Conservation (phyloP, 2,329 filamentous ascomycete species). For the Arthroderma sp. region DNA sequence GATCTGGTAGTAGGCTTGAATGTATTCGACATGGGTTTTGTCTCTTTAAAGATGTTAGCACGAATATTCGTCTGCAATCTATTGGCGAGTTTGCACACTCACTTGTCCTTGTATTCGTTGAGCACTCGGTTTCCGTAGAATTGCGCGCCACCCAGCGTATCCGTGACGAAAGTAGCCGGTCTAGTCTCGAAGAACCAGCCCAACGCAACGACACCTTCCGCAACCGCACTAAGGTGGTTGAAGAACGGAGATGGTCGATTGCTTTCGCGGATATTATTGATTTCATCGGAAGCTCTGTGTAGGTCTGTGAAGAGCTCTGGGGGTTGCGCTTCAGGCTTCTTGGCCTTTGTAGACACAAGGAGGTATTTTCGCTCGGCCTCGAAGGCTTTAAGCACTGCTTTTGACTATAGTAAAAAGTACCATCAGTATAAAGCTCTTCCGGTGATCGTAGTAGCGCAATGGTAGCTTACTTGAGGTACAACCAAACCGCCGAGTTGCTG, state of each 20-base stretch:
- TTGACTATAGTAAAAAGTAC: conserved; percentile 31
- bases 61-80: not conserved
- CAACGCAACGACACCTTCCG: conserved; percentile 78
- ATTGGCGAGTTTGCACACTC: conserved; percentile 18
- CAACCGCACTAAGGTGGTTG: conserved; percentile 73
- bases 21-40: conserved; percentile 69
- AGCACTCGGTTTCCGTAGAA: conserved; percentile 92
- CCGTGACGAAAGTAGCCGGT: conserved; percentile 74
- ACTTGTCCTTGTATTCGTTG: conserved; percentile 79
- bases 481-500: conserved; percentile 64
- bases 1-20: conserved; percentile 82
- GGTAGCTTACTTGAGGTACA: conserved; percentile 59
- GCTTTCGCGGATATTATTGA: conserved; percentile 67
- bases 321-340: conserved; percentile 71
- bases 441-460: not conserved
- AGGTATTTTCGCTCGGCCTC: conserved; percentile 77
- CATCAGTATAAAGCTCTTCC: not conserved
- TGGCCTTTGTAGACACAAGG: conserved; percentile 76
- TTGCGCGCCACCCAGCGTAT: conserved; percentile 70
- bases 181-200: conserved; percentile 82
- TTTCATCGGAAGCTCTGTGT: conserved; percentile 66
- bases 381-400: conserved; percentile 55
- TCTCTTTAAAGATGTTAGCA: conserved; percentile 45
- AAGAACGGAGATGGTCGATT: conserved; percentile 66
- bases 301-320: conserved; percentile 72